A percentile compares a stretch with the other conserved stretches of the same genome.
Conservation (phyloP, 768 basidiomycete genomes). For the Mycena floridula region DNA sequence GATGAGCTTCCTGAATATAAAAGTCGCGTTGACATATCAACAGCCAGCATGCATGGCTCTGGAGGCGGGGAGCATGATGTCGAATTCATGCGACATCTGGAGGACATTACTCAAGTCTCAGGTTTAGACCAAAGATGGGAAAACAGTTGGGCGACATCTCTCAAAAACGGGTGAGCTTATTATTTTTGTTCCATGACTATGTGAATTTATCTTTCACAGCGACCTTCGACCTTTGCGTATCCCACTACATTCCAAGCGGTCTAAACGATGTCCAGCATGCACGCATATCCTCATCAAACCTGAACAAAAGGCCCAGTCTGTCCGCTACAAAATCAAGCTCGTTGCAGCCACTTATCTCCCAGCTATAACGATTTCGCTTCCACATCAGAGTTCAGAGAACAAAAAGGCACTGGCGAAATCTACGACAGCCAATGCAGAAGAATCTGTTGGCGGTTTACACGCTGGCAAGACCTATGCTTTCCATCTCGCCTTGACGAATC, state of each 20-base stretch:
- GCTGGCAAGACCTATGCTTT: constrained; percentile 83
- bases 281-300: constrained; percentile 98
- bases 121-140: constrained; percentile 76
- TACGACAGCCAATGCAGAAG: constrained; percentile 31
- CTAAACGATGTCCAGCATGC: constrained; percentile 92
- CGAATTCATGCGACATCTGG: constrained; percentile 62
- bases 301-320: constrained; percentile 92
- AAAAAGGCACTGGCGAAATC: constrained; percentile 39
- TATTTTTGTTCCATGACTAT: constrained; percentile 2
- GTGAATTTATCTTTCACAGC: constrained; percentile 32
- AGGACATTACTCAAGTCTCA: constrained; percentile 57
- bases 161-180: constrained; percentile 56
- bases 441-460: constrained; percentile 40
- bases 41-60: constrained; percentile 45
- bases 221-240: constrained; percentile 86
- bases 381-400: constrained; percentile 39
- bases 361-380: constrained; percentile 67
- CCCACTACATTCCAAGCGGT: constrained; percentile 87
- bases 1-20: constrained; percentile 78
- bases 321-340: constrained; percentile 95
- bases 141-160: constrained; percentile 68
- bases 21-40: constrained; percentile 59
- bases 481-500: constrained; percentile 89
- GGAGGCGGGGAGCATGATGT: constrained; percentile 65
- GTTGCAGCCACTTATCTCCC: constrained; percentile 95